phyloP scores from a whole-genome alignment of 2,329 filamentous ascomycete genomes.

The Gyromitra esculenta region DNA sequence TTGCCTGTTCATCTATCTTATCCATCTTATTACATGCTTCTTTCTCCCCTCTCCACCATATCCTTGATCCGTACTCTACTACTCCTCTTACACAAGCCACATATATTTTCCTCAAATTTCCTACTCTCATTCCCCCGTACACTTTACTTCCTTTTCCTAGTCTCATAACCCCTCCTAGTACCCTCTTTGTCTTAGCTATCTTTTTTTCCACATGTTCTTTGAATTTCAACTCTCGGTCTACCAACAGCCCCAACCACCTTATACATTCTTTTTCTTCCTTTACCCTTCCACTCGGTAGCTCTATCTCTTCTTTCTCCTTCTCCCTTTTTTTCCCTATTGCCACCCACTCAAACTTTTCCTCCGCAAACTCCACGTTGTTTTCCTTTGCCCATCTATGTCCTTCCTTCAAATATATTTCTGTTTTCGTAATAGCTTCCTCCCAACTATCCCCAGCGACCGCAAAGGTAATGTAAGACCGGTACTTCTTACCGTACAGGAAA shows the following conservation, averaged over 20 bases:
- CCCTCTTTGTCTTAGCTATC: no score
- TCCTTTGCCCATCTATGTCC: background rate
- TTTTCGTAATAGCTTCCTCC: background rate
- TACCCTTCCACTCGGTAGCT: background rate
- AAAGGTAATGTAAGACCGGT: no score
- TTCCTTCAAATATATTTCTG: background rate
- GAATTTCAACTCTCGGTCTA: background rate
- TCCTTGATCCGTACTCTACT: background rate
- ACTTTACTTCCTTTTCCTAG: no score
- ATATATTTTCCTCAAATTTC: no score
- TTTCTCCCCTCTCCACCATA: background rate
- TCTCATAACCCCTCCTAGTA: no score
- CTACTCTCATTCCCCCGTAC: no score
- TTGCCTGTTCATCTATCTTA: background rate
- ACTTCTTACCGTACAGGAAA: no score
- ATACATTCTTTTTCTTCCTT: background rate
- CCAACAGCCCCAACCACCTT: background rate
- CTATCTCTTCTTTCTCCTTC: background rate
- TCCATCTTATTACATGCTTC: background rate
- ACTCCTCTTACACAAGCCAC: no score
- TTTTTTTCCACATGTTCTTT: background rate
- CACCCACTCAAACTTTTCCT: background rate
- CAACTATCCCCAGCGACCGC: background rate
- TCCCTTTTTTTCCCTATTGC: background rate
- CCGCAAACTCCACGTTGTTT: background rate